Evolutionary conservation across 2,329 filamentous ascomycete species (phyloP), one percentile per base, ranked within the genome.

Genomic region (Aspergillus luchuensis): DNA sequence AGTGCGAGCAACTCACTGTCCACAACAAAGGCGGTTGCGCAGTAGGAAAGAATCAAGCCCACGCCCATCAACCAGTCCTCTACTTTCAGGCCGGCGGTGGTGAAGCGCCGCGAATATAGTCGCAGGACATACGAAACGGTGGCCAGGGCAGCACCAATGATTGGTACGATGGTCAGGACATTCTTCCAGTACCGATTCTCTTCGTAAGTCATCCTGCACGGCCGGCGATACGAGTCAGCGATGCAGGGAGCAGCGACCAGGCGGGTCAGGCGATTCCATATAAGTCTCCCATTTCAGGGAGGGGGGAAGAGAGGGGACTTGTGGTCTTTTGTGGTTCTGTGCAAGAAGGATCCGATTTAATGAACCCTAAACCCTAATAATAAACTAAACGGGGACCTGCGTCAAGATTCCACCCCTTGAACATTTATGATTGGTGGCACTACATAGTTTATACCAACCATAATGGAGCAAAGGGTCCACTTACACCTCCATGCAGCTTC

Each of bases 111-210:
- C 4, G 59, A 56, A 36, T 48, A 59, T 7, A 62, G 49, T 1
- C 62, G 62, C 28, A 64, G 17, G 13, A 57, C 10, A 50, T 59
- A 64, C 4, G 47, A 47, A 5, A 59, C 11, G 6, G 62, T 64
- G 3, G 62, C 62, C 28, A 62, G 1, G n/a, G 39, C 38, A n/a
- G 59, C 57, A 7, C 59, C 53, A 11, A 59, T 39, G 28, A 62
- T 59, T 23, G 62, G 56, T 11, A 64, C 57, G 15, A 61, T 56
- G 5, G 49, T 64, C 48, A 64, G 45, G 4, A 57, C 58, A 41
- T 63, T 58, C 15, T 63, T 63, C 61, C 61, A 63, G 50, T 63
- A 63, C 23, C 41, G 56, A 25, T 63, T 58, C 30, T 63, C 52
- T 41, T 57, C 23, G 28, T 38, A 23, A 51, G 56, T 60, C 28